A percentile compares a stretch with the other conserved stretches of the same genome.
Conservation (phyloP, 2,329 filamentous ascomycete genomes). For the Verticillium nonalfalfae region DNA sequence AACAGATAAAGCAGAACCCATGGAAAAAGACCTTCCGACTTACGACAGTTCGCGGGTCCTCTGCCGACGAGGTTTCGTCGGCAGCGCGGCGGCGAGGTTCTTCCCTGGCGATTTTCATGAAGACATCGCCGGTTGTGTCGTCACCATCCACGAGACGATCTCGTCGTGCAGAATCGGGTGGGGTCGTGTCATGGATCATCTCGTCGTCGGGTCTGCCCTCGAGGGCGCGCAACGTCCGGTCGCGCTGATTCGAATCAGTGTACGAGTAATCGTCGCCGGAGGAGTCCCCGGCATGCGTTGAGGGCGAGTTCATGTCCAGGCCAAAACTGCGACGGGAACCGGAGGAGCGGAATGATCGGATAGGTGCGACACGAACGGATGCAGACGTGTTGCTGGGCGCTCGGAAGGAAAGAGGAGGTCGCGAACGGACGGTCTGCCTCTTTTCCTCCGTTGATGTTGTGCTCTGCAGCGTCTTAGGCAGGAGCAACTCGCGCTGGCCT, state of each 20-base stretch:
- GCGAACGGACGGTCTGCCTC: slow-evolving; percentile 29
- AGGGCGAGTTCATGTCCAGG: slow-evolving; percentile 44
- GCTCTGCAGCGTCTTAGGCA: slow-evolving; percentile 33
- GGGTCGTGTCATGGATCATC: slow-evolving; percentile 18
- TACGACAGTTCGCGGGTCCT: slow-evolving; percentile 37
- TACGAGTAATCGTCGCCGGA: slow-evolving; percentile 26
- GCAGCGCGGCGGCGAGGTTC: slow-evolving; percentile 35
- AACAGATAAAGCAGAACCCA: slow-evolving; percentile 1
- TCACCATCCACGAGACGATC: slow-evolving; percentile 33
- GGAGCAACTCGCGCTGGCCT: slow-evolving; percentile 40
- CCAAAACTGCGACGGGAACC: slow-evolving; percentile 48
- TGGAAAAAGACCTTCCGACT: slow-evolving; percentile 22
- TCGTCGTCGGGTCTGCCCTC: slow-evolving; percentile 38
- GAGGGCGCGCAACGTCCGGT: slow-evolving; percentile 43
- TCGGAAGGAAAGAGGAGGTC: slow-evolving; percentile 45
- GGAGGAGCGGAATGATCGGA: slow-evolving; percentile 50
- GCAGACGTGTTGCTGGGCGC: slow-evolving; percentile 25
- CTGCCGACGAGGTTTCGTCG: slow-evolving; percentile 18
- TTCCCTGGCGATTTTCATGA: slow-evolving; percentile 52
- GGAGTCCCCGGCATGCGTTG: slow-evolving; percentile 34
- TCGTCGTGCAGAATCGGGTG: slow-evolving; percentile 29
- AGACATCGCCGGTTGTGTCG: slow-evolving; percentile 48
- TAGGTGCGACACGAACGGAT: slow-evolving; percentile 42
- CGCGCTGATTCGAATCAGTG: slow-evolving; percentile 36
- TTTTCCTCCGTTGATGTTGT: slow-evolving; percentile 40